Percentiles rank a stretch among this genome's conserved stretches.
phyloP scores from a whole-genome alignment of 2,329 filamentous ascomycete species.

The Beauveria bassiana region DNA sequence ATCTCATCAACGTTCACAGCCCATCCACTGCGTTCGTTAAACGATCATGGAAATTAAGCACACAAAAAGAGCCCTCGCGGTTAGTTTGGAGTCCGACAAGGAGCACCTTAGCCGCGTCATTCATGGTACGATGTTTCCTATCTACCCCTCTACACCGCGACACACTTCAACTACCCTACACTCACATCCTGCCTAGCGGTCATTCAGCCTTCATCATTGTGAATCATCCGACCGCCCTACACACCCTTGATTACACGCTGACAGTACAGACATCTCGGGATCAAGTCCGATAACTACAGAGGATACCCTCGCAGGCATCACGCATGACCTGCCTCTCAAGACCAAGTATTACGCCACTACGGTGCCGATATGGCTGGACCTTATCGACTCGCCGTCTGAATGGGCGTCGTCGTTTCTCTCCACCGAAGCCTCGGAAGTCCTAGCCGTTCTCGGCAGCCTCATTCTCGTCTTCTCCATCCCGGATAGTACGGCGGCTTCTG shows the following conservation, averaged over 20 bases:
- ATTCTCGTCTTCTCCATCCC: slow-evolving; percentile 33
- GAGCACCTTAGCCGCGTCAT: slow-evolving; percentile 42
- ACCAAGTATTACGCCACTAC: slow-evolving; percentile 55
- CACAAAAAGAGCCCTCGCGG: slow-evolving; percentile 50
- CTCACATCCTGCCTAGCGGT: background rate
- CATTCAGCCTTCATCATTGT: too few relatives aligned
- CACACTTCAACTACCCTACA: background rate
- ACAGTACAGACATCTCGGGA: slow-evolving; percentile 43
- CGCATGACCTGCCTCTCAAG: slow-evolving; percentile 46
- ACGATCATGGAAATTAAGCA: slow-evolving; percentile 33
- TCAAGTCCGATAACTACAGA: slow-evolving; percentile 30
- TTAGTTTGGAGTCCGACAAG: slow-evolving; percentile 40
- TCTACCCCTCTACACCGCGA: background rate
- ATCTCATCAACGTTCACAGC: background rate
- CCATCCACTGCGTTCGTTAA: background rate
- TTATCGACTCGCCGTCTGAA: slow-evolving; percentile 40
- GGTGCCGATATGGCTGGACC: slow-evolving; percentile 61
- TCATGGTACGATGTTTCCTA: slow-evolving; percentile 36
- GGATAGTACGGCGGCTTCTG: slow-evolving; percentile 7
- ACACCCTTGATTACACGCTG: background rate
- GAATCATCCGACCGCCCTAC: background rate
- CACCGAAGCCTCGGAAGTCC: slow-evolving; percentile 54
- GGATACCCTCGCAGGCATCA: slow-evolving; percentile 48
- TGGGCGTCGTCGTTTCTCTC: slow-evolving; percentile 55
- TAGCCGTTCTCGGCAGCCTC: slow-evolving; percentile 52